Conservation (phyloP, 352 stramenopile genomes). For the Globisporangium mamillatum region DNA sequence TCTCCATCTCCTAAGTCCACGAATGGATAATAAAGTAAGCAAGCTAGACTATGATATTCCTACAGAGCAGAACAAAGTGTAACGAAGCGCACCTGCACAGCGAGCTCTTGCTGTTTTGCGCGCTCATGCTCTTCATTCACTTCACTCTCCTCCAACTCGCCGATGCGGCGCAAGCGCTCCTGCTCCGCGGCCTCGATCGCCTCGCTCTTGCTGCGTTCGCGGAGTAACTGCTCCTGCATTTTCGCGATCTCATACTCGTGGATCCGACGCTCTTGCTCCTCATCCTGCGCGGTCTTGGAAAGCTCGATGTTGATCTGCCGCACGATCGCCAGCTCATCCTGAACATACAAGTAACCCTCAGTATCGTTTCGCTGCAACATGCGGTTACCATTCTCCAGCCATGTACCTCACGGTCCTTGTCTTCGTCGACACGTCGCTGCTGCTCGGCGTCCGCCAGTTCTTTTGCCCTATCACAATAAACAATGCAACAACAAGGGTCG, state of each 20-base stretch:
- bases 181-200: slow-evolving; percentile 40
- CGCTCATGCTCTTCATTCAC: slow-evolving; percentile 24
- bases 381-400: neutral
- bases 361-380: neutral
- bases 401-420: slow-evolving; percentile 39
- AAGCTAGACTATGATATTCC: neutral
- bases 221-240: slow-evolving; percentile 59
- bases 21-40: neutral
- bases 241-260: slow-evolving; percentile 61
- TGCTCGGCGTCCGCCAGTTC: slow-evolving; percentile 56
- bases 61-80: too few species aligned
- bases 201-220: slow-evolving; percentile 36
- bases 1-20: slow-evolving; percentile 42
- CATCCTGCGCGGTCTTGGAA: slow-evolving; percentile 52
- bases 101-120: slow-evolving; percentile 28
- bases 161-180: slow-evolving; percentile 49
- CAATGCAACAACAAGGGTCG: neutral
- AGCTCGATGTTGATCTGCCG: slow-evolving; percentile 76
- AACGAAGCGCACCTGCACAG: slow-evolving; percentile 24
- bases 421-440: slow-evolving; percentile 49
- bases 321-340: slow-evolving; percentile 61
- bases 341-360: neutral
- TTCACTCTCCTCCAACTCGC: slow-evolving; percentile 29
- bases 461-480: slow-evolving; percentile 30
- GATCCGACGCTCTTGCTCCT: slow-evolving; percentile 63